Evolutionary conservation across 768 basidiomycete genomes (phyloP).

Genomic region (Favolaschia claudopus): DNA sequence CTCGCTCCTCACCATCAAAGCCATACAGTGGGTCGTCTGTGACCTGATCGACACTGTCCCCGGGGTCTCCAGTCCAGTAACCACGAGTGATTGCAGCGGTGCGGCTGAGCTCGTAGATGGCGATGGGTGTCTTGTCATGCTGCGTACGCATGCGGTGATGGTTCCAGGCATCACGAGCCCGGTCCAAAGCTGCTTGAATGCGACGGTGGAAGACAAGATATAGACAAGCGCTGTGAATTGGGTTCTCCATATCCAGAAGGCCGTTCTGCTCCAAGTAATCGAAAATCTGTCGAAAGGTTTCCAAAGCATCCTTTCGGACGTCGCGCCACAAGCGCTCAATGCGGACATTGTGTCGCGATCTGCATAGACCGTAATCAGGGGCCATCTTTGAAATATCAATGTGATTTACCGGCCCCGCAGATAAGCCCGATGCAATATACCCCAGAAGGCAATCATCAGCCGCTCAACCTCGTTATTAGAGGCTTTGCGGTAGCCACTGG

Average conservation of each 20-base stretch:
- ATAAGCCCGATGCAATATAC: background rate
- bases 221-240: slow-evolving; percentile 27
- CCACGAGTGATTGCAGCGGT: slow-evolving; percentile 31
- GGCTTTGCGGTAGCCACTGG: background rate
- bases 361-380: slow-evolving; percentile 7
- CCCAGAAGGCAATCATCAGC: slow-evolving; percentile 5
- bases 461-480: slow-evolving; percentile 9
- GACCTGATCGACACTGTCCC: slow-evolving; percentile 21
- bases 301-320: slow-evolving; percentile 36
- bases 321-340: slow-evolving; percentile 38
- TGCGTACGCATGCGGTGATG: slow-evolving; percentile 32
- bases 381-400: background rate
- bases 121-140: slow-evolving; percentile 25
- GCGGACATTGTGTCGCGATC: slow-evolving; percentile 37
- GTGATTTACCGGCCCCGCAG: slow-evolving; percentile 2
- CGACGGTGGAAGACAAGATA: slow-evolving; percentile 36
- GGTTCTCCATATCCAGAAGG: slow-evolving; percentile 32
- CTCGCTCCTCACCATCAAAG: slow-evolving; percentile 11
- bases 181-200: slow-evolving; percentile 35
- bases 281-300: slow-evolving; percentile 38
- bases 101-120: slow-evolving; percentile 35
- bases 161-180: slow-evolving; percentile 33
- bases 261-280: slow-evolving; percentile 33
- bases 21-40: slow-evolving; percentile 12
- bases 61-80: slow-evolving; percentile 34